A percentile compares a stretch with the other conserved stretches of the same genome.
Conservation (phyloP, 164 flowering plant genomes). For the Santalum album region DNA sequence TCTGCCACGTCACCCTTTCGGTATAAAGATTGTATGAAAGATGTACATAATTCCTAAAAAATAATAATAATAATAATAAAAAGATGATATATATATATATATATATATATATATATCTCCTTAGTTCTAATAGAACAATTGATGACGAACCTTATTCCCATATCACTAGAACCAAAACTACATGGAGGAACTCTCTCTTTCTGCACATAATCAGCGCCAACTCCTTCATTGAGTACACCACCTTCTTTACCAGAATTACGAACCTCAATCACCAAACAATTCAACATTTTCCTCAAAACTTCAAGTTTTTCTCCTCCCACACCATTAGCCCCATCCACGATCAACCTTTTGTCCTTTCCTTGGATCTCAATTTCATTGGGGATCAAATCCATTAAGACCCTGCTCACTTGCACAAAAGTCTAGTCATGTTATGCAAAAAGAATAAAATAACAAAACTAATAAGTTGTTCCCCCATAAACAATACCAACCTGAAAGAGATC, state of each 20-base stretch:
- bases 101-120: too few relatives aligned
- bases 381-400: constrained; percentile 66
- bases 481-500: constrained; percentile 60
- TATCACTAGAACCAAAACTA: constrained; percentile 59
- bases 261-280: constrained; percentile 45
- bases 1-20: too few relatives aligned
- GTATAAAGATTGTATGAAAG: too few relatives aligned
- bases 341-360: constrained; percentile 29
- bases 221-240: constrained; percentile 84
- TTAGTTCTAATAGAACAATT: too few relatives aligned
- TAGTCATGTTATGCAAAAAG: background rate
- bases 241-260: constrained; percentile 64
- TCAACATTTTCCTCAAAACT: constrained; percentile 32
- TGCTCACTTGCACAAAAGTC: constrained; percentile 15
- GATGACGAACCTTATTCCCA: constrained; percentile 60
- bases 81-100: too few relatives aligned
- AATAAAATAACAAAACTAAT: too few relatives aligned
- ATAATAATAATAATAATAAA: too few relatives aligned
- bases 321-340: constrained; percentile 94
- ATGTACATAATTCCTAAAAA: too few relatives aligned
- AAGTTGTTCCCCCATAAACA: background rate
- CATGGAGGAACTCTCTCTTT: constrained; percentile 77
- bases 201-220: constrained; percentile 97
- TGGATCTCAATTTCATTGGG: constrained; percentile 23
- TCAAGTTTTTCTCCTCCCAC: constrained; percentile 80